Base-by-base conservation (phyloP, 2,329 filamentous ascomycete species). In the Penicillium sp. region DNA sequence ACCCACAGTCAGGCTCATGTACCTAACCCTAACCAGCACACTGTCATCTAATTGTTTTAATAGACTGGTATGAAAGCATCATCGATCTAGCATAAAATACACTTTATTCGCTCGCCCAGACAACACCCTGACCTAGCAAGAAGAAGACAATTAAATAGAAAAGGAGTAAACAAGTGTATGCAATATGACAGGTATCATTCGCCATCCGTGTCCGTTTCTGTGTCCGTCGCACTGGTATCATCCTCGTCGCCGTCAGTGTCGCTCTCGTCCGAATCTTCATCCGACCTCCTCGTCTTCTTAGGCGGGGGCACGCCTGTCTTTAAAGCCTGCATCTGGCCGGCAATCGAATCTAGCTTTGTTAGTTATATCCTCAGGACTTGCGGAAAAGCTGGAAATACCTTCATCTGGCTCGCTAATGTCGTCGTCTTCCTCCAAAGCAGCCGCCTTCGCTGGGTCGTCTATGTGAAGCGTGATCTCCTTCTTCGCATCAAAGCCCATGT, bases 351-450 rank as follows among this genome's bases (percentile, higher is more conserved):
- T 95, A 62, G 14, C 20, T 51, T 20, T 30, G 16, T 21, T 24
- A 48, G 28, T 55, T 33, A 55, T 47, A 35, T 26, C 3, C 8
- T 21, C 30, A 33, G 9, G 26, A 20, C 48, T 40, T n/a, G 14
- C 18, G 21, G 7, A 52, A 53, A 23, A 21, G 62, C 59, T 56
- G 59, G 53, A 57, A 74, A 62, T 81, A 96, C 94, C 94, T 80
- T 99, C 94, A 62, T 97, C 94, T 35, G 95, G 94, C 72, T 99
- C 94, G 70, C 90, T 96, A 63, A 99, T 99, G 58, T 99, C 94
- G 66, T 96, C 94, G 64, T 97, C 91, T 48, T 86, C 89, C 52
- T 84, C 83, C 68, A 96, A 86, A 63, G 88, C 83, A 20, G 84
- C 87, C 5, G 90, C 92, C 77, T 93, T 94, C 73, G 84, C 89